Evolutionary conservation across 345 rosid species (phyloP).

Genomic region (Sonneratia alba): DNA sequence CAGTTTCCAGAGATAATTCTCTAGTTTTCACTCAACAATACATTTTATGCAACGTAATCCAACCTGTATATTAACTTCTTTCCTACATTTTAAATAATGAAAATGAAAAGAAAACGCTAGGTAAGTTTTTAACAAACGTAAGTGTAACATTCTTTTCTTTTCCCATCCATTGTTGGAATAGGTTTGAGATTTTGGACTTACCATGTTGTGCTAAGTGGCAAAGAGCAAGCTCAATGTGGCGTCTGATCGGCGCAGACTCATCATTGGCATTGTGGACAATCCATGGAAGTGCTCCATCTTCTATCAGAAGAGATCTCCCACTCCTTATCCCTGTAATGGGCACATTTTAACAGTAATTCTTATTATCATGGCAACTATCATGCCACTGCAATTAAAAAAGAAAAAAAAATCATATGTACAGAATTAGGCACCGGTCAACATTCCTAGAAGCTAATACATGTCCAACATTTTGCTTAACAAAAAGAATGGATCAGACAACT

Average conservation of each 20-base stretch:
- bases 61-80: too few species aligned
- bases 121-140: neutral
- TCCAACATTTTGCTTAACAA: neutral
- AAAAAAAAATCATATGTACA: neutral
- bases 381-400: neutral
- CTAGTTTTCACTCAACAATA: too few species aligned
- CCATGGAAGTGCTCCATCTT: conserved; percentile 96
- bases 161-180: neutral
- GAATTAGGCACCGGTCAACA: neutral
- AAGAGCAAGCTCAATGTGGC: conserved; percentile 94
- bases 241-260: conserved; percentile 83
- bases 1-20: too few species aligned
- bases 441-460: neutral
- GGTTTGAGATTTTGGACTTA: conserved; percentile 17
- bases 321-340: conserved; percentile 47
- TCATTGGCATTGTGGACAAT: conserved; percentile 86
- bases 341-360: neutral
- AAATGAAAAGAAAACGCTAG: too few species aligned
- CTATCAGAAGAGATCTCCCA: conserved; percentile 77
- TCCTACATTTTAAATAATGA: too few species aligned
- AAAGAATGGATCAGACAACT: neutral
- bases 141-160: neutral
- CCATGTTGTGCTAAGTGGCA: conserved; percentile 98
- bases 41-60: too few species aligned
- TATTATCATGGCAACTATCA: neutral